Evolutionary conservation across 2,329 filamentous ascomycete species (phyloP), one percentile per base, ranked within the genome.

Genomic region (Colletotrichum gigasporum): DNA sequence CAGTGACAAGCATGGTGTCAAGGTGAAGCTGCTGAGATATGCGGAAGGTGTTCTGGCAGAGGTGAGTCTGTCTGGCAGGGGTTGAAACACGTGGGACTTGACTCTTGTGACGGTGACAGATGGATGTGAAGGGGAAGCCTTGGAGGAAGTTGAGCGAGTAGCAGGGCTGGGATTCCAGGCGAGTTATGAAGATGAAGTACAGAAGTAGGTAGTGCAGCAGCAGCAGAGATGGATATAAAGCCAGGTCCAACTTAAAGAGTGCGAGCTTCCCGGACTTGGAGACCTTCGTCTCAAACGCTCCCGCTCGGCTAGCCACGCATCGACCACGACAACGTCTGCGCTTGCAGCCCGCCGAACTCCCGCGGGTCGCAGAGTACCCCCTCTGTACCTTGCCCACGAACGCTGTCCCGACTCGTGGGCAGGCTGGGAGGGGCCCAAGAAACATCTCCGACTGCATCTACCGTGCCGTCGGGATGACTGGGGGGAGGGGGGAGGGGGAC

Each of bases 261-360:
- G 28, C 47, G n/a, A 34, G 47, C 26, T 30, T n/a, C n/a, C n/a
- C n/a, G n/a, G 16, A 12, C 9, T 51, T 22, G 26, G 48, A 48
- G 56, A 7, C 28, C n/a, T 48, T 37, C 56, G 50, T 50, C 56
- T 61, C 61, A 64, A 64, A 61, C 55, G 20, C 55, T 34, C 30
- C 47, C 55, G 18, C 48, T 47, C 42, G 48, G 56, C 56, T 12
- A 35, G 56, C 56, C 26, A 44, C 30, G 24, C 37, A 47, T 48
- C 47, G 56, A 18, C 12, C 34, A 59, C 28, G 34, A 50, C 16
- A 3, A 12, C 5, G 20, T n/a, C 41, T 41, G 8, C 14, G n/a
- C n/a, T n/a, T n/a, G n/a, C 24, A 50, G 18, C 14, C 37, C 34
- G 28, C 32, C 14, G 37, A 39, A 34, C 39, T 55, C n/a, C 18